Evolutionary conservation across 768 basidiomycete genomes (phyloP).

Genomic region (Serendipita vermifera): DNA sequence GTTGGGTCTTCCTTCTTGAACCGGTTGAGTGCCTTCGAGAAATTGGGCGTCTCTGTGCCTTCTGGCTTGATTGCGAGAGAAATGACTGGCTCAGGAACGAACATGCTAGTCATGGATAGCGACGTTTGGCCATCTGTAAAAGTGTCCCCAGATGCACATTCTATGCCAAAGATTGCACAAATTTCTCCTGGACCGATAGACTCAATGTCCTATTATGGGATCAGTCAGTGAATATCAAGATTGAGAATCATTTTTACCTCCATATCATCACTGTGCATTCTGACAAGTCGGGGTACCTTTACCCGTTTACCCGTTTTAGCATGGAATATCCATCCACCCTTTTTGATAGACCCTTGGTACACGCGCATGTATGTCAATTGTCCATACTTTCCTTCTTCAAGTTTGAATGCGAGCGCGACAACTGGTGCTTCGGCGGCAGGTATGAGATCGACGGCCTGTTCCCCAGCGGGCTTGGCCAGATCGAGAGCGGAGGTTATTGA

Average conservation of each 20-base stretch:
- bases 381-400: slow-evolving; percentile 94
- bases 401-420: slow-evolving; percentile 92
- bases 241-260: slow-evolving; percentile 44
- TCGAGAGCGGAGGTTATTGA: slow-evolving; percentile 70
- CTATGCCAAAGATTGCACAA: slow-evolving; percentile 97
- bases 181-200: slow-evolving; percentile 95
- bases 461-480: slow-evolving; percentile 46
- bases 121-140: slow-evolving; percentile 87
- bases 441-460: slow-evolving; percentile 59
- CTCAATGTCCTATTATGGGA: slow-evolving; percentile 62
- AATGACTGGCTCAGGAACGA: slow-evolving; percentile 95
- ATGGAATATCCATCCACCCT: slow-evolving; percentile 75
- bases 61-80: slow-evolving; percentile 86
- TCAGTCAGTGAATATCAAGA: background rate
- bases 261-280: slow-evolving; percentile 99
- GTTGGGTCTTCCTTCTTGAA: slow-evolving; percentile 99
- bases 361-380: slow-evolving; percentile 98
- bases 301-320: slow-evolving; percentile 92
- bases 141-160: slow-evolving; percentile 95
- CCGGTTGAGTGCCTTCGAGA: slow-evolving; percentile 89
- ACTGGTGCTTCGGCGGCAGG: slow-evolving; percentile 80
- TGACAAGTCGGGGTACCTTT: slow-evolving; percentile 88
- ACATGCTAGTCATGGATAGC: slow-evolving; percentile 98
- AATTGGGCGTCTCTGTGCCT: slow-evolving; percentile 89
- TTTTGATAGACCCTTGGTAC: slow-evolving; percentile 88